Evolutionary conservation across 495 filamentous ascomycete species (phyloP), one percentile per base, ranked within the genome.

Genomic region (Letharia lupina): DNA sequence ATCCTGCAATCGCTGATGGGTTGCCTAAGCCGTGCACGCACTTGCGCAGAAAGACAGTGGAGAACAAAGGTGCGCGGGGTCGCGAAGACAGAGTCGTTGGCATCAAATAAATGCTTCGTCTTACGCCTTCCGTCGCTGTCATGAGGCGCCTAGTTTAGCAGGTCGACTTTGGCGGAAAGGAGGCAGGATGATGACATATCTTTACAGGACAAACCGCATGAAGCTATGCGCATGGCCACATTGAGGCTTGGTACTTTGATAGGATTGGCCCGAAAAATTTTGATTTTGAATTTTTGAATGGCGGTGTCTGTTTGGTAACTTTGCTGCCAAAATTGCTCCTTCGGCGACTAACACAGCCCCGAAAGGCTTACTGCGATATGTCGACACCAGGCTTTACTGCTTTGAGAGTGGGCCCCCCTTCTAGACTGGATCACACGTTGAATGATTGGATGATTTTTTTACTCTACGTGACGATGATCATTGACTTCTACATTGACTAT

Each of bases 211-310:
- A n/a, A 39, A 37, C 10, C 50, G 54, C 41, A 65, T 59, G 41
- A 48, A 65, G 54, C 58, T 62, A 48, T 48, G 28, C 41, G 63
- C 42, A 60, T 60, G 56, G 63, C 63, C 63, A 65, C 63, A 60
- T 65, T 60, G 42, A 60, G 63, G 63, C 63, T 65, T 65, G 56
- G 58, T 31, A 18, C 28, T 58, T 47, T 23, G 16, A 48, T 50
- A n/a, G 35, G 39, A 56, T 63, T 39, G n/a, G 62, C 37, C 44
- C 45, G 52, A 39, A 45, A 47, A 37, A 23, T 8, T 4, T 4
- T 8, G 8, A 39, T 4, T 39, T 35, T 15, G 7, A 28, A 28
- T 28, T 10, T 37, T 35, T 37, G 16, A 60, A 65, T 40, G 42
- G 54, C 56, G 28, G 56, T 65, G 63, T 60, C 54, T 41, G 41